Base-by-base conservation (phyloP, 2,329 filamentous ascomycete genomes). In the Ophiosphaerella herpotricha region DNA sequence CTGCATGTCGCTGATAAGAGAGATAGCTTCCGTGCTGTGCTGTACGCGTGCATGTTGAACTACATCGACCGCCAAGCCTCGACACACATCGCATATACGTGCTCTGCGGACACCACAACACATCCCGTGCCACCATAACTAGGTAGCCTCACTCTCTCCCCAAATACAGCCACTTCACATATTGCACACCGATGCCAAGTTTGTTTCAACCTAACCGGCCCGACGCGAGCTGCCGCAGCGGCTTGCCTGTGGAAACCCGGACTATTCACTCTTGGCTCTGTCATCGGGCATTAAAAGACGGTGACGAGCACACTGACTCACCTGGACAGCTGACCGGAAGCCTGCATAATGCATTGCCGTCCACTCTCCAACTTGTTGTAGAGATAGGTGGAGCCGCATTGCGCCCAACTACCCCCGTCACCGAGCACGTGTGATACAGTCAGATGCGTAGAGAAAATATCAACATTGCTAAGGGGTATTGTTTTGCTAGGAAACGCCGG, bases 401-500 rank as follows among this genome's bases (percentile, higher is more conserved):
- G 52, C 49, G 6, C 26, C 26, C 11, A 6, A 29, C 11, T 11
- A 29, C 4, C 18, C 18, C 4, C 18, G 18, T 21, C 18, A 21
- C 41, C 45, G 46, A 51, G 46, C 49, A 41, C 46, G 29, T 52
- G 26, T 29, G 26, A 29, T 29, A 29, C 6, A 29, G 26, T 33
- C 2, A 24, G 18, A 26, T 39, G 2, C 21, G n/a, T 16, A 32
- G 46, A 41, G 39, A 48, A 39, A 43, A 14, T 43, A 55, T 45
- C 55, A 40, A 32, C 52, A 55, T 50, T 54, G 52, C 55, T 44
- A 44, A 29, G 56, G 58, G 62, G 62, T 65, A 65, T 65, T 64
- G 29, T 57, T 55, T 60, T 54, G 54, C 55, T 55, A 37, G 42
- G 42, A 55, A 64, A 66, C 63, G 63, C 61, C 63, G 52, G 61